Percentiles rank a stretch among this genome's conserved stretches.
Conservation (phyloP, 371 early-diverging fungal species). For the Basidiobolus meristosporus region DNA sequence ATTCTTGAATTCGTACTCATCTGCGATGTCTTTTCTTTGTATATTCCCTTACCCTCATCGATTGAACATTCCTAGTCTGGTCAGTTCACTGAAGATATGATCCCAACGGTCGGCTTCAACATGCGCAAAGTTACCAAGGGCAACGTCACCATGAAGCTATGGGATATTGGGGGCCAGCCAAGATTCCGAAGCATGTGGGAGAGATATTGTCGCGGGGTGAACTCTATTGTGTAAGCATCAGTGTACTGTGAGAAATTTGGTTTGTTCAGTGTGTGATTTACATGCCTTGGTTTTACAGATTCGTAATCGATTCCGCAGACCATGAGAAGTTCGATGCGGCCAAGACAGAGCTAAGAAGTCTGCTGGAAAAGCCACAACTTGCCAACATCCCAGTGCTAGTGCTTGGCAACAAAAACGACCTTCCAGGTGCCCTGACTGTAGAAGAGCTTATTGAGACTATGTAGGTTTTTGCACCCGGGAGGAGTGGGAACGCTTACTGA, state of each 20-base stretch:
- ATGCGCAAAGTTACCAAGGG: conserved; percentile 91
- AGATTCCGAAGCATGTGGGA: conserved; percentile 89
- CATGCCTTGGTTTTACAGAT: conserved; percentile 20
- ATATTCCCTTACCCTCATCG: neutral
- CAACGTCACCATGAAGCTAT: conserved; percentile 91
- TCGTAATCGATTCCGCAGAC: conserved; percentile 93
- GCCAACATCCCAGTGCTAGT: conserved; percentile 89
- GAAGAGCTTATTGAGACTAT: conserved; percentile 83
- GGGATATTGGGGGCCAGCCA: conserved; percentile 98
- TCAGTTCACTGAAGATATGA: conserved; percentile 88
- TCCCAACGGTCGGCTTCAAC: conserved; percentile 96
- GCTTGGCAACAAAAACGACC: conserved; percentile 98
- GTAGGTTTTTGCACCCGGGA: conserved; percentile 17
- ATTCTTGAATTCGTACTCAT: neutral
- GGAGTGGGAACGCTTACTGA: neutral
- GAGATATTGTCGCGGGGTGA: conserved; percentile 85
- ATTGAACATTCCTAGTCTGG: conserved; percentile 42
- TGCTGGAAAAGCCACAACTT: conserved; percentile 82
- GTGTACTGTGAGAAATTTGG: neutral
- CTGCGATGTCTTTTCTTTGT: neutral
- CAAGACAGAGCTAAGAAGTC: conserved; percentile 68
- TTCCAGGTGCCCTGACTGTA: conserved; percentile 73
- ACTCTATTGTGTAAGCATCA: conserved; percentile 84
- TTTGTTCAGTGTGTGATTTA: neutral
- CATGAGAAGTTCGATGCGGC: conserved; percentile 81